Evolutionary conservation across 441 rosid genomes (phyloP), one percentile per base, ranked within the genome.

Genomic region (Dalechampia spathulata): DNA sequence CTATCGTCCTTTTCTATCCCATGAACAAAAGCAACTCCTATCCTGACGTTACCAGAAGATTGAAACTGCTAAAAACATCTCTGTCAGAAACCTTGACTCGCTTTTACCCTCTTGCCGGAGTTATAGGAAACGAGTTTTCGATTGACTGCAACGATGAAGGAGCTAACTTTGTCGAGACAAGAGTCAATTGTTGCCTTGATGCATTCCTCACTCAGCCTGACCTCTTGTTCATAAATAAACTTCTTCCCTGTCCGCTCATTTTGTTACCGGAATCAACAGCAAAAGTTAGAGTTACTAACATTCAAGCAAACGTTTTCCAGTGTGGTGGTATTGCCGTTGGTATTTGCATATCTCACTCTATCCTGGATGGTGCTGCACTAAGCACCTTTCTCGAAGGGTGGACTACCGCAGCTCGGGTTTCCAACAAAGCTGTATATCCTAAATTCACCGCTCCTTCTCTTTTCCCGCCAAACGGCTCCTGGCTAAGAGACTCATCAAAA

Each of bases 241-340:
- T 76, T 44, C 66, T 76, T 39, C 72, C 70, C 0, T 49, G 45
- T 16, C 43, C 54, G n/a, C 42, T 62, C 25, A 15, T 3, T 30
- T 43, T 23, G 11, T 17, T 34, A 25, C 42, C 16, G 22, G 39
- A 49, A 19, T 1, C 64, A 32, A 7, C 7, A 0, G 52, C 20
- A 4, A 60, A 52, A 50, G 17, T 43, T 14, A 50, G 14, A 3
- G 57, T 67, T 11, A 45, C 73, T 0, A 78, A 69, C 12, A 36
- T 81, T 58, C 77, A 78, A 44, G 82, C 65, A 0, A 84, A 71
- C 26, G 61, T 72, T 2, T 79, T 84, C n/a, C 5, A 61, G 4
- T 80, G 83, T 2, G 80, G 83, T 0, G 77, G 87, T 2, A 63
- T 82, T 13, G 78, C 75, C 2, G 41, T 84, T 9, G 83, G 80